Evolutionary conservation across 257 asterid species (phyloP).

Genomic region (Solanum neorickii): DNA sequence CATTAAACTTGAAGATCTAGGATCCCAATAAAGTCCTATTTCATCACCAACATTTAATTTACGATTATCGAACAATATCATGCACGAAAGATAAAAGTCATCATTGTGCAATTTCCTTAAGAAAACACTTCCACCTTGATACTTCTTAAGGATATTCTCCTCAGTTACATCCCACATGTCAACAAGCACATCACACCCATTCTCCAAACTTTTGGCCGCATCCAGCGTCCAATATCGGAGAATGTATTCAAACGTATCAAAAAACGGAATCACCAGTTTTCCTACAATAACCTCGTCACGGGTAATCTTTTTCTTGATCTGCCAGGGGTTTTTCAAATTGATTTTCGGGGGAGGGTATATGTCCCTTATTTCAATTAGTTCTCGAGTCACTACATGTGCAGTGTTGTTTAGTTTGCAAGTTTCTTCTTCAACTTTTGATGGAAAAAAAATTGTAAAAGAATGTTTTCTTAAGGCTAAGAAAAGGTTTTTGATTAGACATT

Average conservation of each 20-base stretch:
- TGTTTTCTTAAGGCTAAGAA: neutral
- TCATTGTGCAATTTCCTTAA: slow-evolving; percentile 17
- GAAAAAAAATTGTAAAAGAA: neutral
- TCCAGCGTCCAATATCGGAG: slow-evolving; percentile 24
- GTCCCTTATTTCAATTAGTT: slow-evolving; percentile 26
- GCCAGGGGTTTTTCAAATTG: too few species aligned
- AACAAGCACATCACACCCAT: slow-evolving; percentile 14
- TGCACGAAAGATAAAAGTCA: slow-evolving; percentile 17
- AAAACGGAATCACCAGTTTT: too few species aligned
- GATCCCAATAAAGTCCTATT: slow-evolving; percentile 42
- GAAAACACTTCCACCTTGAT: slow-evolving; percentile 4
- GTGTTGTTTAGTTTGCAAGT: neutral
- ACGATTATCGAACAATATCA: slow-evolving; percentile 15
- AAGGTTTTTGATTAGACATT: neutral
- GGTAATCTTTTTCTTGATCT: too few species aligned
- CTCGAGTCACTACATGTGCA: neutral
- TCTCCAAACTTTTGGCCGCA: neutral
- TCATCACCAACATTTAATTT: slow-evolving; percentile 19
- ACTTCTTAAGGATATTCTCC: slow-evolving; percentile 10
- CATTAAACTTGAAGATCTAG: slow-evolving; percentile 1
- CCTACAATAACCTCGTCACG: too few species aligned
- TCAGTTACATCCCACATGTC: slow-evolving; percentile 36
- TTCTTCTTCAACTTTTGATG: neutral
- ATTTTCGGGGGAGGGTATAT: too few species aligned
- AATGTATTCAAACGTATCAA: slow-evolving; percentile 18